These are phyloP conservation scores for Tillandsia leiboldiana DNA, from an alignment of 176 grass and related monocot genomes.

Conservation along the genomic window DNA sequence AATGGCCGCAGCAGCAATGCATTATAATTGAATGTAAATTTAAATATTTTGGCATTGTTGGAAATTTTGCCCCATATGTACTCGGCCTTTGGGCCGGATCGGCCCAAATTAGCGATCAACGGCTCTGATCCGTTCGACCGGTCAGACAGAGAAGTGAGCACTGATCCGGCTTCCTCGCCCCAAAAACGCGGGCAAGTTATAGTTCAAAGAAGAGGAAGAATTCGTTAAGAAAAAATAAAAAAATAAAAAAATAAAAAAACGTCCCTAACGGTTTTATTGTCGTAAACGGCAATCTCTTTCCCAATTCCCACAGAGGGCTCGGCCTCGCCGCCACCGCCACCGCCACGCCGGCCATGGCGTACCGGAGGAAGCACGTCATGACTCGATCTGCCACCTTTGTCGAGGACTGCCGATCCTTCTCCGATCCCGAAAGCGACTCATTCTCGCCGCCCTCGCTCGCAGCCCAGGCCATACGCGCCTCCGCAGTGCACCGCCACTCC, in stretches of 20 bases:
- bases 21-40: too few species aligned
- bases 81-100: too few species aligned
- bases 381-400: constrained; percentile 55
- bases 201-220: background rate
- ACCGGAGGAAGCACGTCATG: constrained; percentile 50
- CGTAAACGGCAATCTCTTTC: background rate
- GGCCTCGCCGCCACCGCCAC: background rate
- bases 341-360: constrained; percentile 28
- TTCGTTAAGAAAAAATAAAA: constrained; percentile 18
- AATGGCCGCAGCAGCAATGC: too few species aligned
- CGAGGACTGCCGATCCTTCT: constrained; percentile 30
- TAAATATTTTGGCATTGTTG: too few species aligned
- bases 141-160: constrained; percentile 2
- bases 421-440: constrained; percentile 16
- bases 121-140: background rate
- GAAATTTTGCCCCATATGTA: too few species aligned
- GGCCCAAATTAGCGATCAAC: too few species aligned
- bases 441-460: constrained; percentile 34
- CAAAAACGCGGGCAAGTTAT: constrained; percentile 8
- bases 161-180: background rate
- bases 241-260: background rate
- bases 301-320: background rate
- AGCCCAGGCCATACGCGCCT: constrained; percentile 32
- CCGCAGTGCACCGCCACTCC: constrained; percentile 30
- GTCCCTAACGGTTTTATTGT: constrained; percentile 19